Conservation (phyloP, 1,284 basidiomycete species). For the Porodaedalea pini region DNA sequence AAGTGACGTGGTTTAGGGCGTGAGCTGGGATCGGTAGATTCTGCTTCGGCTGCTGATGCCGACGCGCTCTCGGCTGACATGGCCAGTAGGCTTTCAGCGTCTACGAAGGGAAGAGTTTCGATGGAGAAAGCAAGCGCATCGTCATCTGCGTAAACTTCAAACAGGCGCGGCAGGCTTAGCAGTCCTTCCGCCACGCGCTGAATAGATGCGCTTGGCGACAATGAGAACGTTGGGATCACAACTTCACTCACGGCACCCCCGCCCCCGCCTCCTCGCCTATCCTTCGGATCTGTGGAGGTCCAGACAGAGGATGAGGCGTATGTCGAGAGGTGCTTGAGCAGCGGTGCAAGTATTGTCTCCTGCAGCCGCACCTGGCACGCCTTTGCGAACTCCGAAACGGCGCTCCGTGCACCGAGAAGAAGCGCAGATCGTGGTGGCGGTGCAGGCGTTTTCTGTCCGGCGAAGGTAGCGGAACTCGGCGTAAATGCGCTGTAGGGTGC, state of each 20-base stretch:
- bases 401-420: constrained; percentile 53
- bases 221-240: constrained; percentile 88
- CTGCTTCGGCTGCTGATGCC: constrained; percentile 21
- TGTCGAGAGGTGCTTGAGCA: constrained; percentile 68
- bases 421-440: constrained; percentile 38
- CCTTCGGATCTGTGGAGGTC: constrained; percentile 50
- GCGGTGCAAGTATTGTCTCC: constrained; percentile 78
- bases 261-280: constrained; percentile 31
- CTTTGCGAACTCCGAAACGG: constrained; percentile 66
- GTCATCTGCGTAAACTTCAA: constrained; percentile 92
- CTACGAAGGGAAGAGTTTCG: constrained; percentile 73
- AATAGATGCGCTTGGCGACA: constrained; percentile 86
- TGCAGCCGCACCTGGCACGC: constrained; percentile 78
- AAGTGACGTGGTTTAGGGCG: constrained; percentile 36
- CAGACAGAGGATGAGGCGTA: constrained; percentile 75
- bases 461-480: constrained; percentile 28
- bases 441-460: constrained; percentile 28
- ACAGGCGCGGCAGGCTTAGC: constrained; percentile 87
- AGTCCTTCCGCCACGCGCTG: constrained; percentile 90
- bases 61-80: constrained; percentile 37
- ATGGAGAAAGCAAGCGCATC: constrained; percentile 88
- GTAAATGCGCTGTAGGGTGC: constrained; percentile 19
- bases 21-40: background rate
- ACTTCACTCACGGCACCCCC: constrained; percentile 54
- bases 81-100: constrained; percentile 51